phyloP scores from a whole-genome alignment of 768 basidiomycete species.

The Hypholoma sublateritium region DNA sequence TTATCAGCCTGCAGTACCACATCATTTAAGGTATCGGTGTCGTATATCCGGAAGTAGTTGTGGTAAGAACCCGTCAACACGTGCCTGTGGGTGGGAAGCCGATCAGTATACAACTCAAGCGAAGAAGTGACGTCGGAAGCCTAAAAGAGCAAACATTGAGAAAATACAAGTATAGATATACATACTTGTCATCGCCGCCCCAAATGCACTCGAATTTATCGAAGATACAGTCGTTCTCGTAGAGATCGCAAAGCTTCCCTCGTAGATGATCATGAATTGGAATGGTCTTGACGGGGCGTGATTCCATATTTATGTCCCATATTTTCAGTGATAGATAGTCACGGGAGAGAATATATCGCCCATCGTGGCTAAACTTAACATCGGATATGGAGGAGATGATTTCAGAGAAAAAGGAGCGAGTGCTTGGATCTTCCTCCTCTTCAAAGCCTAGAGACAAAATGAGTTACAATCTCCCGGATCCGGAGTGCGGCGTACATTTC shows the following conservation, averaged over 20 bases:
- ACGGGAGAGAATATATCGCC: conserved; percentile 93
- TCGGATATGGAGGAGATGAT: conserved; percentile 99
- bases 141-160: conserved; percentile 20
- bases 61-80: conserved; percentile 99
- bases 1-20: conserved; percentile 98
- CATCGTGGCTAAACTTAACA: conserved; percentile 98
- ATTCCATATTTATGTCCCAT: conserved; percentile 99
- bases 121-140: conserved; percentile 5
- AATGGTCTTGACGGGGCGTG: conserved; percentile 93
- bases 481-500: conserved; percentile 67
- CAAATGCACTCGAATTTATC: conserved; percentile 99
- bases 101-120: conserved; percentile 19
- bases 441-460: conserved; percentile 73
- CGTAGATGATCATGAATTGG: conserved; percentile 98
- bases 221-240: conserved; percentile 99
- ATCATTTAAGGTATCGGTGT: conserved; percentile 83
- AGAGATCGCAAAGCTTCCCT: conserved; percentile 96
- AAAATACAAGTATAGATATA: conserved; percentile 20
- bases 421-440: conserved; percentile 97
- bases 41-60: conserved; percentile 99
- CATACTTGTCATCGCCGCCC: conserved; percentile 94
- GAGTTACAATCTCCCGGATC: conserved; percentile 9
- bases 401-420: conserved; percentile 98
- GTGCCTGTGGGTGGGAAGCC: conserved; percentile 51
- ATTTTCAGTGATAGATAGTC: conserved; percentile 98